phyloP scores from a whole-genome alignment of 768 basidiomycete species.

The Paxillus involutus region DNA sequence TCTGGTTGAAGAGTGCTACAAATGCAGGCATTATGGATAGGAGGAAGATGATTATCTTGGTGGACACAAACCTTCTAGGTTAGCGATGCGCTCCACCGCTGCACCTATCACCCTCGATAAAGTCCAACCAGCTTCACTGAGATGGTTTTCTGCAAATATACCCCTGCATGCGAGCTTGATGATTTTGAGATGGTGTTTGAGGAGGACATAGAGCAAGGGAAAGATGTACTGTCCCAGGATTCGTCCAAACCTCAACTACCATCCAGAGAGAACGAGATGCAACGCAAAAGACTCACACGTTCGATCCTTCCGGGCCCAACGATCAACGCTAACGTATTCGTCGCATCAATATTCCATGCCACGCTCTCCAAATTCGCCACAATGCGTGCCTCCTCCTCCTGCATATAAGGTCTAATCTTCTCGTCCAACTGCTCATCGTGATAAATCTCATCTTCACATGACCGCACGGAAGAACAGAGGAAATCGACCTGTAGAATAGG shows the following conservation, averaged over 20 bases:
- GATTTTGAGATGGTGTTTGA: constrained; percentile 34
- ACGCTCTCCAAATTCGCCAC: constrained; percentile 27
- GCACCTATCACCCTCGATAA: constrained; percentile 17
- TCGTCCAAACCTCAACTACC: neutral
- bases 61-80: constrained; percentile 21
- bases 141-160: constrained; percentile 28
- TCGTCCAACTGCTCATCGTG: constrained; percentile 9
- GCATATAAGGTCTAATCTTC: constrained; percentile 26
- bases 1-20: constrained; percentile 27
- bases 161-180: constrained; percentile 26
- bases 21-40: neutral
- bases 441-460: constrained; percentile 16
- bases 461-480: constrained; percentile 9
- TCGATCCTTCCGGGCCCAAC: constrained; percentile 35
- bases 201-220: constrained; percentile 35
- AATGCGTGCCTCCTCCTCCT: constrained; percentile 25
- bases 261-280: neutral
- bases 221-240: constrained; percentile 29
- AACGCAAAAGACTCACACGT: constrained; percentile 26
- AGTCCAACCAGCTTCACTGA: constrained; percentile 22
- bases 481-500: neutral
- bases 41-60: too few relatives aligned
- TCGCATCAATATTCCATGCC: constrained; percentile 33
- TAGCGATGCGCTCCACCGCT: constrained; percentile 20
- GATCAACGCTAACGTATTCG: constrained; percentile 27